Evolutionary conservation across 176 grass and related monocot species (phyloP), one percentile per base, ranked within the genome.

Genomic region (Metroxylon sagu): DNA sequence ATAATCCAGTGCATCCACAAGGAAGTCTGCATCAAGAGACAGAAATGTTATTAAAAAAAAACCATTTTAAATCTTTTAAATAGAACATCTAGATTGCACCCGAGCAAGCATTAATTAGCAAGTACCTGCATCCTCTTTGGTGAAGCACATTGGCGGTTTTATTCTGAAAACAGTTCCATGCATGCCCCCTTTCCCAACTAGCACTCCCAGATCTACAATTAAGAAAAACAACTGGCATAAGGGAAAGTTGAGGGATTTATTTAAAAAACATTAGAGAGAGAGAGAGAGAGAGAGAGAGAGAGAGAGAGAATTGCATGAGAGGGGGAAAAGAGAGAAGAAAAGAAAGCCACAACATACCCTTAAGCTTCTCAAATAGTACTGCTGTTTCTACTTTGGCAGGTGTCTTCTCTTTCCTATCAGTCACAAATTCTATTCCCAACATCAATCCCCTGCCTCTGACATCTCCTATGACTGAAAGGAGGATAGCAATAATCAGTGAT

Each of bases 71-170:
- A 8, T 6, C 0, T 8, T 35, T 39, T 39, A 12, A 10, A 39
- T 10, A 39, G 10, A 8, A 8, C 31, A 39, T 8, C 31, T 39
- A 39, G 31, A 2, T 39, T 39, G 31, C 31, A 39, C 31, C 31
- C 31, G 7, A 39, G 31, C 31, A 39, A 39, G 31, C 31, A 39
- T 2, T 39, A 39, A 39, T 39, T 39, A 25, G 57, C 59, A 72
- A 35, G 3, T 35, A 98, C 93, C 93, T 89, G 84, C 87, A 56
- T 98, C 93, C 16, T 83, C 84, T 69, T 79, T 92, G 30, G 75
- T 81, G 49, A 98, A 98, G 75, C 93, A 98, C 93, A 98, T 98
- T 3, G 93, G 93, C 60, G 93, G 93, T 76, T 98, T 98, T 67
- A 98, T 92, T 56, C 93, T 82, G 75, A 98, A 92, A 27, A 92